Conservation (phyloP, 2,329 filamentous ascomycete species). For the Bimuria novae-zelandiae region DNA sequence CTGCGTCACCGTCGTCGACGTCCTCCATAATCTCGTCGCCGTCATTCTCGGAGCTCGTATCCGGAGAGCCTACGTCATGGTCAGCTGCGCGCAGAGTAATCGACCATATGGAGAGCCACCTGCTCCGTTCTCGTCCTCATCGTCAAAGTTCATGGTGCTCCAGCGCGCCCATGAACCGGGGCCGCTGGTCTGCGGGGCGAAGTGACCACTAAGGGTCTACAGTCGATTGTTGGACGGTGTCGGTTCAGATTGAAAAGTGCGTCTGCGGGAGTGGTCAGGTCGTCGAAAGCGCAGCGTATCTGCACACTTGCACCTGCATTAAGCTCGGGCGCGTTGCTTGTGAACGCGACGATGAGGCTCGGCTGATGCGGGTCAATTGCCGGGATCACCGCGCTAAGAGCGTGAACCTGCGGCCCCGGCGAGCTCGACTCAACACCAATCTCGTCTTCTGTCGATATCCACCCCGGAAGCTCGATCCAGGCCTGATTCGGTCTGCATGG, state of each 20-base stretch:
- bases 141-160: conserved; percentile 50
- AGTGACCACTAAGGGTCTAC: background rate
- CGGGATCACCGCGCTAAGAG: conserved; percentile 6
- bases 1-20: conserved; percentile 49
- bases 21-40: conserved; percentile 53
- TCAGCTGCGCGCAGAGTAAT: conserved; percentile 11
- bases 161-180: conserved; percentile 9
- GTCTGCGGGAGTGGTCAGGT: background rate
- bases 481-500: too few species aligned
- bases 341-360: conserved; percentile 6
- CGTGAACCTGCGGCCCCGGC: too few species aligned
- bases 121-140: conserved; percentile 51
- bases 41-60: conserved; percentile 49
- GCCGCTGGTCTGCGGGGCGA: conserved; percentile 1
- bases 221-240: background rate
- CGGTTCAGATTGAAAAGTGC: background rate
- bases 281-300: background rate
- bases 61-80: conserved; percentile 40
- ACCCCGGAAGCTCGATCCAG: too few species aligned
- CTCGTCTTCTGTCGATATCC: too few species aligned
- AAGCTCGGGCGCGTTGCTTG: conserved; percentile 2
- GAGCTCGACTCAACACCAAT: too few species aligned
- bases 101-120: conserved; percentile 25
- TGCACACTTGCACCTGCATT: background rate
- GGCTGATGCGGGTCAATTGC: background rate